Evolutionary conservation across 164 flowering plant genomes (phyloP).

Genomic region (Liriodendron chinense): DNA sequence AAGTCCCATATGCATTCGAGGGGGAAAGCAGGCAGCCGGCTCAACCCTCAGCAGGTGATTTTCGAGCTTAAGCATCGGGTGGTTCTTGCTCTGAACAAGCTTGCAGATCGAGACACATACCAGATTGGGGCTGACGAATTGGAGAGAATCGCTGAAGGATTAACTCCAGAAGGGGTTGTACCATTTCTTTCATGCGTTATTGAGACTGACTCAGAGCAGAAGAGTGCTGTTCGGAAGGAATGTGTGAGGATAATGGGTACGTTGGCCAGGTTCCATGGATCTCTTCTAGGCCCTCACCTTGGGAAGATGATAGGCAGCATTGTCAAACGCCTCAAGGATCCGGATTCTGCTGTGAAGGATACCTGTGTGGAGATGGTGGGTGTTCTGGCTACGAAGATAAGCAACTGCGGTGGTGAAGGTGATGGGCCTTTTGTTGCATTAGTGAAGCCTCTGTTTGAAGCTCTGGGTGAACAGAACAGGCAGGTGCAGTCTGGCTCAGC

Average conservation of each 20-base stretch:
- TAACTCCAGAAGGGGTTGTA: conserved; percentile 58
- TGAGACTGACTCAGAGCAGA: conserved; percentile 73
- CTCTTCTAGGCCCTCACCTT: conserved; percentile 48
- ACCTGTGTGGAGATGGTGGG: conserved; percentile 80
- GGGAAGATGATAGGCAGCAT: conserved; percentile 65
- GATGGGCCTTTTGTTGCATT: conserved; percentile 54
- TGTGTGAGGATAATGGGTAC: conserved; percentile 70
- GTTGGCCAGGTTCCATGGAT: conserved; percentile 50
- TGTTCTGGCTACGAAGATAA: conserved; percentile 58
- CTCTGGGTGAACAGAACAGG: conserved; percentile 81
- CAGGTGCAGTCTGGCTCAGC: conserved; percentile 81
- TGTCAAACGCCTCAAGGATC: conserved; percentile 80
- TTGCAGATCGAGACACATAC: conserved; percentile 82
- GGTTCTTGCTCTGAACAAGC: conserved; percentile 62
- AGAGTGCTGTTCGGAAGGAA: conserved; percentile 74
- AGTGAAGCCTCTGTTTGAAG: conserved; percentile 87
- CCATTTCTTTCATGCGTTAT: conserved; percentile 71
- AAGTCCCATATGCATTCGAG: conserved; percentile 37
- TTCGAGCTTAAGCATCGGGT: conserved; percentile 73
- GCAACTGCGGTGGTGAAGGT: conserved; percentile 28
- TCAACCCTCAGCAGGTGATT: conserved; percentile 42
- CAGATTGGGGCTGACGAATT: conserved; percentile 78
- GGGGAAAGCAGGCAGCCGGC: conserved; percentile 33
- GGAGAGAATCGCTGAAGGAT: conserved; percentile 56
- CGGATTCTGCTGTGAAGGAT: conserved; percentile 80